Percentiles rank a stretch among this genome's conserved stretches.
phyloP scores from a whole-genome alignment of 306 rosid genomes.

The Quercus glauca region DNA sequence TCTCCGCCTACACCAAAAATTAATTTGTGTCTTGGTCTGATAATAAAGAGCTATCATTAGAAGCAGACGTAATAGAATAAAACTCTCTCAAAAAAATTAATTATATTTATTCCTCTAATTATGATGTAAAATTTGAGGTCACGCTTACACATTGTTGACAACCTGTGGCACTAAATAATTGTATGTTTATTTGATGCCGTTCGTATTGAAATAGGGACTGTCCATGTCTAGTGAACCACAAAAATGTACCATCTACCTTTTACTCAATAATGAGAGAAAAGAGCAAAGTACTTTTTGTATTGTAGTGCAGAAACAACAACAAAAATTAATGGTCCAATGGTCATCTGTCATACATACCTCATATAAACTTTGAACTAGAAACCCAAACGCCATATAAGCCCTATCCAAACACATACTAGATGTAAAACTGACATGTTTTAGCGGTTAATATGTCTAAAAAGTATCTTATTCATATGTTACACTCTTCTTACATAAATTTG shows the following conservation, averaged over 20 bases:
- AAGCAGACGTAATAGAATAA: accelerated
- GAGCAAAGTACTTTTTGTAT: neutral
- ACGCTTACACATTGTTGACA: neutral
- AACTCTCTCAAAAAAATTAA: too few species aligned
- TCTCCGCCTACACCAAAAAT: too few species aligned
- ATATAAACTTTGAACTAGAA: neutral
- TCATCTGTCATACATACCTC: neutral
- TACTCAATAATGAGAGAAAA: neutral
- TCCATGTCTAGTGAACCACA: too few species aligned
- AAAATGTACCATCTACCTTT: neutral
- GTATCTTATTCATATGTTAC: too few species aligned
- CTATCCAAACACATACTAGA: too few species aligned
- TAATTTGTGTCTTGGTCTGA: too few species aligned
- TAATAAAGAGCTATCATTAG: too few species aligned
- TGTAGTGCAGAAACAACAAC: neutral
- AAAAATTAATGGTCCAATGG: neutral
- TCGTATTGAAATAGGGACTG: neutral
- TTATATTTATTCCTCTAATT: too few species aligned
- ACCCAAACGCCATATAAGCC: too few species aligned
- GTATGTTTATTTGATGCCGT: neutral
- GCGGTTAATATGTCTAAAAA: too few species aligned
- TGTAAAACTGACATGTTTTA: neutral
- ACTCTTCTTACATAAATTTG: too few species aligned
- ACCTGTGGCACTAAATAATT: neutral
- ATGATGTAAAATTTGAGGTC: neutral